phyloP scores from a whole-genome alignment of 345 rosid genomes.

The Euphorbia lathyris region DNA sequence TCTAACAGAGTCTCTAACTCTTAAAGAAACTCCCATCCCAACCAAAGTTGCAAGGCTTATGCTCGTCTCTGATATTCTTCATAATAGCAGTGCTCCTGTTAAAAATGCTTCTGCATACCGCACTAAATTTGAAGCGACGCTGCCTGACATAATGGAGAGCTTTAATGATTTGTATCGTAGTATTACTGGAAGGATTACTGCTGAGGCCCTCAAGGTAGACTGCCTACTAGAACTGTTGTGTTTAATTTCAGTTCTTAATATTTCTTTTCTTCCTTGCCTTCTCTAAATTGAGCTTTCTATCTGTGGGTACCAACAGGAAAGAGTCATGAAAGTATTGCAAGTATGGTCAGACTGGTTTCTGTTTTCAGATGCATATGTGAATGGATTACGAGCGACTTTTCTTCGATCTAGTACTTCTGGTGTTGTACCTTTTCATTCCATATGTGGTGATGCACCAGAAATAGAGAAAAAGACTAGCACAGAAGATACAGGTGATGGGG shows the following conservation, averaged over 20 bases:
- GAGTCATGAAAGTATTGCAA: conserved; percentile 92
- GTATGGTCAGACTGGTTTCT: conserved; percentile 99
- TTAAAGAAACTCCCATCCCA: conserved; percentile 92
- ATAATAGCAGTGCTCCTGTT: conserved; percentile 96
- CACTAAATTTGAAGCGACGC: conserved; percentile 87
- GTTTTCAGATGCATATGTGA: conserved; percentile 95
- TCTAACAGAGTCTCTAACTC: conserved; percentile 93
- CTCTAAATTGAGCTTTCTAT: conserved; percentile 10
- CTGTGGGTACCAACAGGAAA: conserved; percentile 60
- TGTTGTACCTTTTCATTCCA: conserved; percentile 75
- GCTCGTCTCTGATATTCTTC: conserved; percentile 86
- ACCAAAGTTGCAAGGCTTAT: conserved; percentile 93
- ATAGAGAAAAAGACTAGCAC: conserved; percentile 55
- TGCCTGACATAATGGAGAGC: conserved; percentile 97
- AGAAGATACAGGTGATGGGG: conserved; percentile 45
- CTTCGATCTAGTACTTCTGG: conserved; percentile 87
- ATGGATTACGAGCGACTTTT: conserved; percentile 93
- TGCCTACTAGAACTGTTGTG: conserved; percentile 11
- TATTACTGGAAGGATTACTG: conserved; percentile 96
- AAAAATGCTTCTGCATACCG: conserved; percentile 99
- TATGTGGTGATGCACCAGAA: conserved; percentile 86
- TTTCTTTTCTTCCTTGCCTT: conserved; percentile 8
- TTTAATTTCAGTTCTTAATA: conserved; percentile 7
- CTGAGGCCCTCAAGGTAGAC: conserved; percentile 91
- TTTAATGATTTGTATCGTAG: conserved; percentile 92